Conservation (phyloP, 768 basidiomycete species). For the Psilocybe sp. region DNA sequence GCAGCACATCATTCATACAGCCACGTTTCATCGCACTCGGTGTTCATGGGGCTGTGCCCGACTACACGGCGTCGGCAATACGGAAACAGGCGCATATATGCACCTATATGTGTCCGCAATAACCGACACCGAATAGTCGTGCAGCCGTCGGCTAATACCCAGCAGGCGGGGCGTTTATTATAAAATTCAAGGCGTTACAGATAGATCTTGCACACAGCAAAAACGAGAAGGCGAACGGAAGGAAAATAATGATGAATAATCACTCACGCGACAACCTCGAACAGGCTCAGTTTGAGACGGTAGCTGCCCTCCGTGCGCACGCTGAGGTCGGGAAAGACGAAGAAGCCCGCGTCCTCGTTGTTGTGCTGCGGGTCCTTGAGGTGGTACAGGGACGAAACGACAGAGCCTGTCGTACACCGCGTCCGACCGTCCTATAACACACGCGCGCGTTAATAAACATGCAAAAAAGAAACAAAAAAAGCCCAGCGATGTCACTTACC, state of each 20-base stretch:
- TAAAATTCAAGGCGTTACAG: background rate
- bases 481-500: constrained; percentile 28
- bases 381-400: constrained; percentile 89
- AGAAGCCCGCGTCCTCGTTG: constrained; percentile 83
- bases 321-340: constrained; percentile 93
- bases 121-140: too few species aligned
- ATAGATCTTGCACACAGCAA: background rate
- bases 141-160: too few species aligned
- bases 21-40: too few species aligned
- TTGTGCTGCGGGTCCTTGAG: constrained; percentile 68
- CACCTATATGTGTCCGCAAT: too few species aligned
- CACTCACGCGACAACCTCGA: constrained; percentile 88
- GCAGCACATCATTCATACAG: too few species aligned
- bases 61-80: too few species aligned
- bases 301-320: constrained; percentile 93
- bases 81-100: too few species aligned
- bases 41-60: too few species aligned
- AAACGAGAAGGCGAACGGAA: background rate
- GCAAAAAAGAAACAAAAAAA: background rate
- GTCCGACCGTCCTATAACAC: constrained; percentile 75
- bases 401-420: constrained; percentile 86
- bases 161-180: background rate
- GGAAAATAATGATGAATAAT: background rate
- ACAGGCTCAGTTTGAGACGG: constrained; percentile 66
- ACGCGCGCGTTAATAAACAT: constrained; percentile 3